Evolutionary conservation across 768 basidiomycete species (phyloP).

Genomic region (Kwoniella pini): DNA sequence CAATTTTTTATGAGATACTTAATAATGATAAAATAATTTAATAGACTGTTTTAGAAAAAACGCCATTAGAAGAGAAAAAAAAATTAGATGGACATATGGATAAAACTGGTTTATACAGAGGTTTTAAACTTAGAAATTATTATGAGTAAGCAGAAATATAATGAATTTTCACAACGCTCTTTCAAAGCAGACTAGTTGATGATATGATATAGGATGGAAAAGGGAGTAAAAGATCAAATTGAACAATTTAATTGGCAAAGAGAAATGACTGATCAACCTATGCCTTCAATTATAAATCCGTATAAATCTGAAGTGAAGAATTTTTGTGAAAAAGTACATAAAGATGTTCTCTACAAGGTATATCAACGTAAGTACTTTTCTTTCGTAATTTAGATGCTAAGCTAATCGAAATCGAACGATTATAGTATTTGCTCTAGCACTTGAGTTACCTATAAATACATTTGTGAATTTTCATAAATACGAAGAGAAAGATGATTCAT

Average conservation of each 20-base stretch:
- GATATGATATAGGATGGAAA: slow-evolving; percentile 19
- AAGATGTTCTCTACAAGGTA: slow-evolving; percentile 21
- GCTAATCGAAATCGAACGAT: too few species aligned
- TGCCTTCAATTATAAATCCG: slow-evolving; percentile 19
- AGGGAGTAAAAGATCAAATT: slow-evolving; percentile 22
- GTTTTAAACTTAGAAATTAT: slow-evolving; percentile 27
- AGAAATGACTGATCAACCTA: slow-evolving; percentile 25
- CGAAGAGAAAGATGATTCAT: slow-evolving; percentile 19
- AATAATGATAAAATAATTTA: too few species aligned
- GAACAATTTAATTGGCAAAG: slow-evolving; percentile 28
- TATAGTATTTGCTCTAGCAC: slow-evolving; percentile 17
- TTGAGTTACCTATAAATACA: slow-evolving; percentile 14
- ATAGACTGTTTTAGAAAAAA: slow-evolving; percentile 16
- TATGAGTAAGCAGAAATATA: slow-evolving; percentile 27
- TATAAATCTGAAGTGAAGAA: slow-evolving; percentile 13
- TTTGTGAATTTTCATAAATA: slow-evolving; percentile 24
- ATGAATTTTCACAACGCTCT: background rate
- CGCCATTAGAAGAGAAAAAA: slow-evolving; percentile 16
- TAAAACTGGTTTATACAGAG: slow-evolving; percentile 9
- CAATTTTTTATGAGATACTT: background rate
- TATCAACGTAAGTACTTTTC: slow-evolving; percentile 14
- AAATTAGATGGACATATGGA: slow-evolving; percentile 13
- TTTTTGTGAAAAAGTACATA: slow-evolving; percentile 19
- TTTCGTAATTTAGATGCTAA: too few species aligned
- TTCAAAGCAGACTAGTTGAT: too few species aligned